These are phyloP conservation scores for Sarocladium kiliense DNA, from an alignment of 2,329 filamentous ascomycete genomes.

Conservation along the genomic window DNA sequence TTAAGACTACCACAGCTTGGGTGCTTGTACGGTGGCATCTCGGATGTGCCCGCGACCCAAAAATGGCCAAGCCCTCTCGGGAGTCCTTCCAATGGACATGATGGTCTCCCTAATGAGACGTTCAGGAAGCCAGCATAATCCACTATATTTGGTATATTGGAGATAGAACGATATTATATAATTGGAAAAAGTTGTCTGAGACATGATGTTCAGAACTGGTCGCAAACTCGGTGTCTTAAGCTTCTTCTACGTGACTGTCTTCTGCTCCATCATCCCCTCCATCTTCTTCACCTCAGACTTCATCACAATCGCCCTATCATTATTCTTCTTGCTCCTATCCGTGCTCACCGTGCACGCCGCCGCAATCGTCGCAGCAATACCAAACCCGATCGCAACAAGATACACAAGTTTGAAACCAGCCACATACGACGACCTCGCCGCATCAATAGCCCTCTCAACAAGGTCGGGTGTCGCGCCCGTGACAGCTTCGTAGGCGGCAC, in stretches of 20 bases:
- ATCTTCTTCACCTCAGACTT: slow-evolving; percentile 18
- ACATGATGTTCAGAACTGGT: too few relatives aligned
- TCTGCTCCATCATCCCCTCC: slow-evolving; percentile 12
- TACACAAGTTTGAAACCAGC: slow-evolving; percentile 28
- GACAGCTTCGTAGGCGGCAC: slow-evolving; percentile 25
- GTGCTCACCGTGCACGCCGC: slow-evolving; percentile 25
- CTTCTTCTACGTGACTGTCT: slow-evolving; percentile 10
- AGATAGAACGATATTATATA: too few relatives aligned
- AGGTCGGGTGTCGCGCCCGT: slow-evolving; percentile 21
- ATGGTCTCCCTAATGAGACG: too few relatives aligned
- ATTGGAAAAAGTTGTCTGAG: too few relatives aligned
- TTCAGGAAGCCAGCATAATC: too few relatives aligned
- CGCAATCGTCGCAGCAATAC: slow-evolving; percentile 23
- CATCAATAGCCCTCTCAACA: slow-evolving; percentile 19
- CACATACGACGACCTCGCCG: slow-evolving; percentile 27
- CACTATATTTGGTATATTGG: too few relatives aligned
- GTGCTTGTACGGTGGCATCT: too few relatives aligned
- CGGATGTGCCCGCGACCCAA: too few relatives aligned
- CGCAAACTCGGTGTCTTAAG: too few relatives aligned
- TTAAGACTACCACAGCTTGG: too few relatives aligned
- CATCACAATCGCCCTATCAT: slow-evolving; percentile 19
- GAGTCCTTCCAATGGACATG: too few relatives aligned
- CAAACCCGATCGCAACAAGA: slow-evolving; percentile 29
- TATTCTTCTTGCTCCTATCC: slow-evolving; percentile 25
- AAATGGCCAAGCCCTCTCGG: too few relatives aligned